Conservation (phyloP, 306 rosid species). For the Lathyrus tuberosus region DNA sequence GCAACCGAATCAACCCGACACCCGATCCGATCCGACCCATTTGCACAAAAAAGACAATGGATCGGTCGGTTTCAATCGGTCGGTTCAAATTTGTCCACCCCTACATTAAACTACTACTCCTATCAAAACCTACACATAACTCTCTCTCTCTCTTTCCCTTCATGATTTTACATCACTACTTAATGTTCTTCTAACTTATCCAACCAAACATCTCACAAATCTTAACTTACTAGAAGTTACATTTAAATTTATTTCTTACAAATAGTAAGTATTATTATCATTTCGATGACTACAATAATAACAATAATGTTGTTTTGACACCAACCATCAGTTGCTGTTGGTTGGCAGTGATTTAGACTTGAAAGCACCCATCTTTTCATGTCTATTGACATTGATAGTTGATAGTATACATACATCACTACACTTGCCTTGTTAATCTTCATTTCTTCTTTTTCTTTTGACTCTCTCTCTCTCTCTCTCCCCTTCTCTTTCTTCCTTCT, state of each 20-base stretch:
- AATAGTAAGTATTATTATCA: neutral
- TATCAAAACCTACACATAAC: neutral
- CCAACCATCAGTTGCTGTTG: conserved; percentile 74
- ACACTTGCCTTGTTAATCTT: conserved; percentile 31
- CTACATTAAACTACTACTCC: neutral
- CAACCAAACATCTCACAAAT: conserved; percentile 36
- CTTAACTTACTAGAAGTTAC: too few relatives aligned
- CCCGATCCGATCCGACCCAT: too few relatives aligned
- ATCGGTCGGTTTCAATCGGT: too few relatives aligned
- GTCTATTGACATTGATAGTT: conserved; percentile 97
- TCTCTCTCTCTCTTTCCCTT: conserved; percentile 33
- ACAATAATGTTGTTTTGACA: conserved; percentile 59
- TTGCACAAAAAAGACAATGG: too few relatives aligned
- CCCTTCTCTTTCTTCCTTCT: conserved; percentile 33
- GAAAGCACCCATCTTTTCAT: conserved; percentile 99
- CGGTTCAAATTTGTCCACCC: too few relatives aligned
- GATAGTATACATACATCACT: conserved; percentile 65
- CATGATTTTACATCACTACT: conserved; percentile 78
- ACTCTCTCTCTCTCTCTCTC: conserved; percentile 55
- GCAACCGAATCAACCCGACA: too few relatives aligned
- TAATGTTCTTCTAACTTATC: conserved; percentile 54
- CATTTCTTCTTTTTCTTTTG: conserved; percentile 69
- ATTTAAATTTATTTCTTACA: neutral
- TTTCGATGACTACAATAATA: neutral
- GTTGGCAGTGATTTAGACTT: conserved; percentile 96